Evolutionary conservation across 768 basidiomycete genomes (phyloP).

Genomic region (Russula abietina): DNA sequence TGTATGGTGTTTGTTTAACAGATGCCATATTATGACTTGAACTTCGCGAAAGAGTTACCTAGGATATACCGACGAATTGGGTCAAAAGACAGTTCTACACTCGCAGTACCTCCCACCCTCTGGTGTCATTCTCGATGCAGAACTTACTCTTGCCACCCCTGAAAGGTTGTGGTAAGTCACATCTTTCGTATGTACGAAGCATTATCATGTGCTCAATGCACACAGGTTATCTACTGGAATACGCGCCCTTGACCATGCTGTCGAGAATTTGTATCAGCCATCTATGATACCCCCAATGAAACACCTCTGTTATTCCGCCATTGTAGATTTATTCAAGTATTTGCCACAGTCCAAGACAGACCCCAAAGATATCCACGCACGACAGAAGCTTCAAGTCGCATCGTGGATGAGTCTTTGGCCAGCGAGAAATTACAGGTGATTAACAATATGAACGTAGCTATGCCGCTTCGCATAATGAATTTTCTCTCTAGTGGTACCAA

Average conservation of each 20-base stretch:
- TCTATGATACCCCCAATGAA: slow-evolving; percentile 52
- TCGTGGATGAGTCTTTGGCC: slow-evolving; percentile 83
- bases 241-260: slow-evolving; percentile 74
- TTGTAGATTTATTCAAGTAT: slow-evolving; percentile 69
- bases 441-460: not conserved
- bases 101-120: slow-evolving; percentile 57
- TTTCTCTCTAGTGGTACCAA: slow-evolving; percentile 46
- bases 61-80: slow-evolving; percentile 65
- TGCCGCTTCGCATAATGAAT: not conserved
- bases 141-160: slow-evolving; percentile 66
- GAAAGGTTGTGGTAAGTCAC: slow-evolving; percentile 59
- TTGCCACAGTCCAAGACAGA: slow-evolving; percentile 59
- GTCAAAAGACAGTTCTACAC: slow-evolving; percentile 54
- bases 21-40: not conserved
- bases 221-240: slow-evolving; percentile 72
- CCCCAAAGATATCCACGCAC: slow-evolving; percentile 46
- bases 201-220: not conserved
- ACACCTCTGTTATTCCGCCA: slow-evolving; percentile 55
- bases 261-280: slow-evolving; percentile 62
- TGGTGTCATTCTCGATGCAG: slow-evolving; percentile 71
- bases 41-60: slow-evolving; percentile 46
- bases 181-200: slow-evolving; percentile 15
- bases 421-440: slow-evolving; percentile 46
- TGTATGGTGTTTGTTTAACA: slow-evolving; percentile 33
- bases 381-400: slow-evolving; percentile 66